A percentile compares a stretch with the other conserved stretches of the same genome.
These are phyloP conservation scores for Yamadazyma epiphylla DNA, from an alignment of 1,139 yeast species.

Conservation along the genomic window DNA sequence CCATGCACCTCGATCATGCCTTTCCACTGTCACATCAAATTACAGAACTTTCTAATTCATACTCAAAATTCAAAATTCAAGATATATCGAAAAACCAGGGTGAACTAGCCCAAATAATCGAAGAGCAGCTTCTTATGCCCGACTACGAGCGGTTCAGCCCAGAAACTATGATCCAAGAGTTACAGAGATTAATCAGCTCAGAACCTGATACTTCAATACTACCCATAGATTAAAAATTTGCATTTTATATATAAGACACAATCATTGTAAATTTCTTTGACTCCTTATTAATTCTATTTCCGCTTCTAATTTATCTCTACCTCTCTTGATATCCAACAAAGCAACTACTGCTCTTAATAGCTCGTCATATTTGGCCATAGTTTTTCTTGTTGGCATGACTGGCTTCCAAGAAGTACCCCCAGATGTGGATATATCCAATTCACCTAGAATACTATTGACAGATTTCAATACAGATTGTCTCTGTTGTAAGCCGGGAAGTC, in stretches of 20 bases:
- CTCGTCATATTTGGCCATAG: conserved; percentile 76
- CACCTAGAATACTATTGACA: conserved; percentile 69
- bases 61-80: not conserved
- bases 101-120: too few relatives aligned
- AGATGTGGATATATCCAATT: conserved; percentile 67
- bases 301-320: conserved; percentile 80
- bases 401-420: conserved; percentile 62
- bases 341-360: conserved; percentile 69
- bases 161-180: too few relatives aligned
- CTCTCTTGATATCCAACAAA: conserved; percentile 79
- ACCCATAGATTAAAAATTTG: too few relatives aligned
- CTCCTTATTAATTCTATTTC: conserved; percentile 63
- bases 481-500: conserved; percentile 44
- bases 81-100: not conserved
- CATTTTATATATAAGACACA: not conserved
- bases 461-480: conserved; percentile 68
- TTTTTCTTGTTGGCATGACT: conserved; percentile 81
- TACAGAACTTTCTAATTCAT: not conserved
- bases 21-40: not conserved
- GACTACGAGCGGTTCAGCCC: too few relatives aligned
- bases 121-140: too few relatives aligned
- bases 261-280: conserved; percentile 29
- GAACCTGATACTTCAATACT: too few relatives aligned
- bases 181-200: too few relatives aligned
- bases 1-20: not conserved